Evolutionary conservation across 2,329 filamentous ascomycete species (phyloP).

Genomic region (Penicillium oxalicum): DNA sequence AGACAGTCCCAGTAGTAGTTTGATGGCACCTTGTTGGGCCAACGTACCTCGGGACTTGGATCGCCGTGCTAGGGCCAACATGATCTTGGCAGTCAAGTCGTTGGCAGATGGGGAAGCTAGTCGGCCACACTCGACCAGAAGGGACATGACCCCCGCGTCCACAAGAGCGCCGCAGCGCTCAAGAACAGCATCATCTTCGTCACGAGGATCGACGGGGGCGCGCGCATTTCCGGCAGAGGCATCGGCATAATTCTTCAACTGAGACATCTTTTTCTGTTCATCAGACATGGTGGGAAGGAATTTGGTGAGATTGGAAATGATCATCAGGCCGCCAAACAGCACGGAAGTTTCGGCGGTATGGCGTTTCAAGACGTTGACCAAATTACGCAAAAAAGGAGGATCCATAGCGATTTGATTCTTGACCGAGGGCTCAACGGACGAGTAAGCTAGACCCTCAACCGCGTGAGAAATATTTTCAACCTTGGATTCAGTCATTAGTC

Average conservation of each 20-base stretch:
- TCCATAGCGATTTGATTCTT: constrained; percentile 76
- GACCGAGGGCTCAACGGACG: constrained; percentile 75
- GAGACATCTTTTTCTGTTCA: constrained; percentile 84
- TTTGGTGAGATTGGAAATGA: constrained; percentile 75
- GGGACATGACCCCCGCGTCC: constrained; percentile 67
- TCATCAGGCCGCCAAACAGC: constrained; percentile 79
- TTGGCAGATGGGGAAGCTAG: constrained; percentile 63
- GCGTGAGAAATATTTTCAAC: constrained; percentile 62
- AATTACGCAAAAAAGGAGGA: constrained; percentile 58
- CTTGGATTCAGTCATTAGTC: constrained; percentile 37
- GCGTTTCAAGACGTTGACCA: constrained; percentile 50
- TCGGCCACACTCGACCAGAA: constrained; percentile 71
- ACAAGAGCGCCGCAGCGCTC: constrained; percentile 72
- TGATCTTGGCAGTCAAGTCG: constrained; percentile 65
- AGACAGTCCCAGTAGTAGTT: constrained; percentile 69
- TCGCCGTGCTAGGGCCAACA: constrained; percentile 71
- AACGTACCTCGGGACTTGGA: constrained; percentile 68
- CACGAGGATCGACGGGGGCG: constrained; percentile 56
- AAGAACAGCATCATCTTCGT: constrained; percentile 69
- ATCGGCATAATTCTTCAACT: constrained; percentile 92
- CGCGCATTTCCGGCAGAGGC: constrained; percentile 66
- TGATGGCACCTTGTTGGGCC: constrained; percentile 89
- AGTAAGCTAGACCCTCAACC: constrained; percentile 87
- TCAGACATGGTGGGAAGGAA: constrained; percentile 75
- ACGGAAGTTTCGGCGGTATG: constrained; percentile 60